Evolutionary conservation across 2,329 filamentous ascomycete species (phyloP), one percentile per base, ranked within the genome.

Genomic region (Coniochaeta hoffmannii): DNA sequence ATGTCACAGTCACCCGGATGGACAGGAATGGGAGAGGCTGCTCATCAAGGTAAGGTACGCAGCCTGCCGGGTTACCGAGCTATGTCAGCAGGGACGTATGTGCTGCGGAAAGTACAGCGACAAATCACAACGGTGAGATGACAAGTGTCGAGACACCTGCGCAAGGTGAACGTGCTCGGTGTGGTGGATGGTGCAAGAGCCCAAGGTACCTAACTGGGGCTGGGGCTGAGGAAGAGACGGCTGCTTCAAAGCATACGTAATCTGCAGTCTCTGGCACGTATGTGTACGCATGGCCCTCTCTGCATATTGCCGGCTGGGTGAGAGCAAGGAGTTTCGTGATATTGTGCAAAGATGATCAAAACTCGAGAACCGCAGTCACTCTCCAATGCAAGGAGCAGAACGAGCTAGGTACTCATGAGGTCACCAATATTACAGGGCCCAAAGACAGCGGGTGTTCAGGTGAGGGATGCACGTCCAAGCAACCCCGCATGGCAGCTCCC

Each of bases 1-100:
- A 3, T 8, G 24, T 46, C 12, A 28, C 41, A 15, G 41, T 46
- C 41, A 46, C 41, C 41, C 41, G 41, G 22, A 19, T 46, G 41
- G 41, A 11, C 36, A 41, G 19, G 30, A 32, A 32, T 32, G 30
- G 7, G 12, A 12, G 12, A 32, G 12, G 7, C 7, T 32, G 30
- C 41, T 46, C 41, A 46, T 46, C n/a, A n/a, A n/a, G n/a, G n/a
- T n/a, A n/a, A n/a, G n/a, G n/a, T 46, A 46, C 41, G 41, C 24
- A 28, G 22, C 22, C 26, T 46, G 24, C 11, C 19, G 26, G 24
- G 41, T 15, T 15, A 12, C 14, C 22, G 10, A n/a, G 14, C 19
- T 26, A 14, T 28, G 41, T 46, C 41, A 46, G 41, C 41, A 26
- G 24, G 41, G 12, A 46, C 11, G 22, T 46, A 46, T 22, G 41